Evolutionary conservation across 441 rosid species (phyloP).

Genomic region (Gossypium aridum): DNA sequence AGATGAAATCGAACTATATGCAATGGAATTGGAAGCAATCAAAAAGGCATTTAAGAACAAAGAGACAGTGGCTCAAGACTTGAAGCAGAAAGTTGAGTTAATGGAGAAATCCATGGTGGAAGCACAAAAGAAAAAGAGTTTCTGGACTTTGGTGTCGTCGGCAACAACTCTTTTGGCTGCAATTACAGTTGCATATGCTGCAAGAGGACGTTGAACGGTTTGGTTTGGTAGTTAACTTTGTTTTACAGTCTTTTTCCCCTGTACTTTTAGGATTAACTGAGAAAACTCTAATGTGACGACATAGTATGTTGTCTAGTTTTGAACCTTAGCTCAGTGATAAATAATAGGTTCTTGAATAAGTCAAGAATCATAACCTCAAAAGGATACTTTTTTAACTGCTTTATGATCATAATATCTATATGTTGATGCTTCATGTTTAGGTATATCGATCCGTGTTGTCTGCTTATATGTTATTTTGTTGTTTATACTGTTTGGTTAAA

Average conservation of each 20-base stretch:
- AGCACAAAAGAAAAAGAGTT: slow-evolving; percentile 47
- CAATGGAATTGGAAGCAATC: slow-evolving; percentile 39
- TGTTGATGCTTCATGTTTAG: neutral
- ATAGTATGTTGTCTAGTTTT: slow-evolving; percentile 13
- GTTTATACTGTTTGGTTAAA: neutral
- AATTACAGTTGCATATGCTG: slow-evolving; percentile 50
- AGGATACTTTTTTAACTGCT: neutral
- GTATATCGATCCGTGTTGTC: neutral
- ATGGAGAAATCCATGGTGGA: slow-evolving; percentile 40
- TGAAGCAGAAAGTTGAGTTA: slow-evolving; percentile 41
- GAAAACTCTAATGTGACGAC: slow-evolving; percentile 7
- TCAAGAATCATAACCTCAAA: neutral
- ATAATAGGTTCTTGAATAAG: neutral
- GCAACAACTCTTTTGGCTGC: slow-evolving; percentile 60
- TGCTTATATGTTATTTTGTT: neutral
- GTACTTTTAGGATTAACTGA: slow-evolving; percentile 11
- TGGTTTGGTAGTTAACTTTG: neutral
- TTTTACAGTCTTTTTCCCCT: neutral
- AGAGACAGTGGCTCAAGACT: slow-evolving; percentile 43
- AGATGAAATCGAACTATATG: slow-evolving; percentile 28
- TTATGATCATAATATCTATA: neutral
- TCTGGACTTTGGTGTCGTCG: slow-evolving; percentile 58
- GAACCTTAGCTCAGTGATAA: neutral
- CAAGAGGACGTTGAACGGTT: slow-evolving; percentile 34
- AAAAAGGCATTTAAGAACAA: slow-evolving; percentile 42